Conservation (phyloP, 176 grass and related monocot species). For the Carex scoparia region DNA sequence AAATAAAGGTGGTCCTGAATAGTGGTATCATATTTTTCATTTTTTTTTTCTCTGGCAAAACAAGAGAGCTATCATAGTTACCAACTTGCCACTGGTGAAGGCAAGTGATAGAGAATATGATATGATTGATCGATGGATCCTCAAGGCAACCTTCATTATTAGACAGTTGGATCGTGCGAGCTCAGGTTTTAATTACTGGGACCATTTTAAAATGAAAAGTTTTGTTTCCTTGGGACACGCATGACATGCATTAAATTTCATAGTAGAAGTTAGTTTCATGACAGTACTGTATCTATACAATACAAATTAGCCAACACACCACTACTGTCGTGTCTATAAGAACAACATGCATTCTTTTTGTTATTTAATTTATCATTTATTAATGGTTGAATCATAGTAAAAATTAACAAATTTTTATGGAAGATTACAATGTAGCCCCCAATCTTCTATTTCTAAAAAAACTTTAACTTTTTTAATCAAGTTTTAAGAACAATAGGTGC, state of each 20-base stretch:
- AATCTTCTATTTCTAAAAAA: too few species aligned
- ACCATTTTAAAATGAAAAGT: neutral
- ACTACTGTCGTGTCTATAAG: neutral
- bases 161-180: constrained; percentile 4
- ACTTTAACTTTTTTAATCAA: too few species aligned
- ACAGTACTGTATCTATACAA: constrained; percentile 1
- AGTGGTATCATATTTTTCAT: neutral
- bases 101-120: neutral
- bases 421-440: too few species aligned
- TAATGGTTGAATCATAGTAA: neutral
- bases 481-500: too few species aligned
- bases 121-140: neutral
- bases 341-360: neutral
- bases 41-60: neutral
- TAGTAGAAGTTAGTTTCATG: neutral
- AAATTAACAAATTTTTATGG: neutral
- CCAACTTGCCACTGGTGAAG: neutral
- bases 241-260: constrained; percentile 7
- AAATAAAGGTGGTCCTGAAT: neutral
- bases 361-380: neutral
- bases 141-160: neutral
- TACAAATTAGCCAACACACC: neutral
- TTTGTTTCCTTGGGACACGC: neutral
- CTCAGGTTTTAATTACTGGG: constrained; percentile 8
- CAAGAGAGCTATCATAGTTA: neutral